Percentiles rank a stretch among this genome's conserved stretches.
These are phyloP conservation scores for Datura wrightii DNA, from an alignment of 257 asterid genomes.

Conservation along the genomic window DNA sequence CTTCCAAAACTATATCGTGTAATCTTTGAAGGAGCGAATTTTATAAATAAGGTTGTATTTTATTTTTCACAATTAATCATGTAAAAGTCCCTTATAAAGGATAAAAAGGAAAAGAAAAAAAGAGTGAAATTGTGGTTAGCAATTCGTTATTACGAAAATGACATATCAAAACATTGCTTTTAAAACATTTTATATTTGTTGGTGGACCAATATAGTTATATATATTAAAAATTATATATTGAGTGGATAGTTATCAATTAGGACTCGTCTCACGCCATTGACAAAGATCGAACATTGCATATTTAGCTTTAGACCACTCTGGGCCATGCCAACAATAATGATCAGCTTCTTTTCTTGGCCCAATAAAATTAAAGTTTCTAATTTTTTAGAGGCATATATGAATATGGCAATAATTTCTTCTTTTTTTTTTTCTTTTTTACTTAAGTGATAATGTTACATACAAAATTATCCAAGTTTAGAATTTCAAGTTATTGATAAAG, in stretches of 20 bases:
- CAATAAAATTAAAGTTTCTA: background rate
- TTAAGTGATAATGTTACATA: too few relatives aligned
- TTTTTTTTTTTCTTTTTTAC: too few relatives aligned
- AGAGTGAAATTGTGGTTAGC: background rate
- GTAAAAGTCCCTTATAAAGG: background rate
- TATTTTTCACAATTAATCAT: too few relatives aligned
- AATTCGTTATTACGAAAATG: background rate
- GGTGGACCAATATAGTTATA: background rate
- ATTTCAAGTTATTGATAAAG: too few relatives aligned
- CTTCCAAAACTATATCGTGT: background rate
- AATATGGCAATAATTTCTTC: too few relatives aligned
- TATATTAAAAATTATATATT: too few relatives aligned
- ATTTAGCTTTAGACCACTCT: background rate
- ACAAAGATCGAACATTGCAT: background rate
- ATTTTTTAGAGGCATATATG: background rate
- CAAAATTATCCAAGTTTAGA: too few relatives aligned
- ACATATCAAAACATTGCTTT: too few relatives aligned
- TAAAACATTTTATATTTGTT: slow-evolving; percentile 3
- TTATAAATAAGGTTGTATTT: too few relatives aligned
- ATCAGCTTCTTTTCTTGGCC: background rate
- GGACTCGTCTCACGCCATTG: background rate
- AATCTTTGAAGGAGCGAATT: background rate
- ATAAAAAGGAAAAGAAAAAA: background rate
- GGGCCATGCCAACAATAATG: background rate
- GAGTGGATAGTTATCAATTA: background rate